Conservation (phyloP, 139 green algal species). For the Nannochloris sp. region DNA sequence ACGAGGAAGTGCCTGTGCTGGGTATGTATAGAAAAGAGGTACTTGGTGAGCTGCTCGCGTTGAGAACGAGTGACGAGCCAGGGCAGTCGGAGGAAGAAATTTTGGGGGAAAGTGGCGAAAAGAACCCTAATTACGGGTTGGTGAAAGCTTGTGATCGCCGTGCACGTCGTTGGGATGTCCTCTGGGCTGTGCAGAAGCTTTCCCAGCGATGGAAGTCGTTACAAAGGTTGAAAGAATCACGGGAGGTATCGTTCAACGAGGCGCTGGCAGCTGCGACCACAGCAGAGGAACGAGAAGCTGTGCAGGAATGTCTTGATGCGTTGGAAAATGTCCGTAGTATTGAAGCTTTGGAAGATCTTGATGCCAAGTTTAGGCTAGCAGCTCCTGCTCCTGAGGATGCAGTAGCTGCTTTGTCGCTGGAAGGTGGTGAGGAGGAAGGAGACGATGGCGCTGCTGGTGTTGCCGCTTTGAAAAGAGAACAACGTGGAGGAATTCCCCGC, state of each 20-base stretch:
- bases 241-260: slow-evolving; percentile 6
- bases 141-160: slow-evolving; percentile 38
- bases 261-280: slow-evolving; percentile 14
- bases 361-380: slow-evolving; percentile 30
- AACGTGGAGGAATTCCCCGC: neutral
- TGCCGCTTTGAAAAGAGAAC: slow-evolving; percentile 5
- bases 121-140: neutral
- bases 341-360: slow-evolving; percentile 39
- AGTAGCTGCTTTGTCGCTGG: neutral
- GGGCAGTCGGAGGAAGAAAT: neutral
- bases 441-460: neutral
- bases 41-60: slow-evolving; percentile 67
- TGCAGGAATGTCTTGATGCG: slow-evolving; percentile 19
- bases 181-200: slow-evolving; percentile 47
- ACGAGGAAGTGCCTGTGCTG: slow-evolving; percentile 58
- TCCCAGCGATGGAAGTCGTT: slow-evolving; percentile 29
- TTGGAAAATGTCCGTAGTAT: slow-evolving; percentile 8
- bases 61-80: slow-evolving; percentile 45
- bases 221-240: slow-evolving; percentile 23
- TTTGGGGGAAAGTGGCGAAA: neutral
- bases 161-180: slow-evolving; percentile 62
- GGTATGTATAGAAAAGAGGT: slow-evolving; percentile 69
- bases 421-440: neutral
- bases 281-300: neutral
- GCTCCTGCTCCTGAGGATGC: neutral